Percentiles rank a stretch among this genome's conserved stretches.
Evolutionary conservation across 352 stramenopile species (phyloP).

Genomic region (Phytophthora constricta): DNA sequence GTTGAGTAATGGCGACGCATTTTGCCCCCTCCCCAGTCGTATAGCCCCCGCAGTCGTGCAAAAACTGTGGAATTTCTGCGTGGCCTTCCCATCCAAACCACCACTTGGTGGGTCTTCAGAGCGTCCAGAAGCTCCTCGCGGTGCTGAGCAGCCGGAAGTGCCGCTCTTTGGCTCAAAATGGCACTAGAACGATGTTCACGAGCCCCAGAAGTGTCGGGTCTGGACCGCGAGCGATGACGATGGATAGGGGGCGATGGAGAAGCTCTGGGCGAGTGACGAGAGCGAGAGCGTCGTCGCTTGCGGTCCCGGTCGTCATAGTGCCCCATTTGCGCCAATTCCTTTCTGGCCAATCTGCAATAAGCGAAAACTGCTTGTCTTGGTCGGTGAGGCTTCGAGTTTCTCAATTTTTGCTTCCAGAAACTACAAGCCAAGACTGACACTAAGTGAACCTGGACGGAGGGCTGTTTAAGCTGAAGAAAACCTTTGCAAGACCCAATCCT

Average conservation of each 20-base stretch:
- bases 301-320: slow-evolving; percentile 11
- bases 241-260: slow-evolving; percentile 8
- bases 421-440: no score
- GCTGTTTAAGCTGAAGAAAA: no score
- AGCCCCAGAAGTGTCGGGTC: slow-evolving; percentile 13
- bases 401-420: no score
- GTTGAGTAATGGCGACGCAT: slow-evolving; percentile 90
- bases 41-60: slow-evolving; percentile 52
- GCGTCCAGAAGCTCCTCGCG: slow-evolving; percentile 64
- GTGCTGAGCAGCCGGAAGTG: slow-evolving; percentile 48
- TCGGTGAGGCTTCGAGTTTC: no score
- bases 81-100: slow-evolving; percentile 96
- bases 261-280: neutral
- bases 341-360: neutral
- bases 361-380: neutral
- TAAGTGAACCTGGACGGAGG: no score
- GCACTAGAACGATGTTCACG: slow-evolving; percentile 13
- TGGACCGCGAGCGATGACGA: neutral
- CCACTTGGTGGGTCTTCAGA: slow-evolving; percentile 58
- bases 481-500: no score
- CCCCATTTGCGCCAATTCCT: slow-evolving; percentile 24
- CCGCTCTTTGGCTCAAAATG: neutral
- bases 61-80: slow-evolving; percentile 85
- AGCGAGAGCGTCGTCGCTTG: slow-evolving; percentile 28
- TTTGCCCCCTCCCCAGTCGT: slow-evolving; percentile 11